phyloP scores from a whole-genome alignment of 176 grass and related monocot genomes.

The Microstegium vimineum region DNA sequence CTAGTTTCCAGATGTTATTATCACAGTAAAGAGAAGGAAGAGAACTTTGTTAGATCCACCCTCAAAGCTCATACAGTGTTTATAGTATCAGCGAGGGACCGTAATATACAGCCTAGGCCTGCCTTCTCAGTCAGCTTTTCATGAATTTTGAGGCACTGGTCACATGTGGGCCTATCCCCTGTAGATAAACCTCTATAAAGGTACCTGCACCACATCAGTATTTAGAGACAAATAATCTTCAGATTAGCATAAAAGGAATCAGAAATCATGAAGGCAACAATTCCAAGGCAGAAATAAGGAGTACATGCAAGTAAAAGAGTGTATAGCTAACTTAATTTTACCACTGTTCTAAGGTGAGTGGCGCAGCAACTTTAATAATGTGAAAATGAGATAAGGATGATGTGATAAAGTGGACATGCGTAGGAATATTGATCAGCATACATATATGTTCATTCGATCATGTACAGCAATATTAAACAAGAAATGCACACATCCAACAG shows the following conservation, averaged over 20 bases:
- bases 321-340: background rate
- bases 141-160: conserved; percentile 98
- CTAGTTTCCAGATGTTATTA: background rate
- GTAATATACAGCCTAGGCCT: conserved; percentile 80
- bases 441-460: background rate
- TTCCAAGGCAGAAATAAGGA: background rate
- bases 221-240: background rate
- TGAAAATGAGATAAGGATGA: background rate
- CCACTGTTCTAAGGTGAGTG: background rate
- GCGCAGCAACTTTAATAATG: background rate
- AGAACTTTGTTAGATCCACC: background rate
- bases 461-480: background rate
- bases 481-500: background rate
- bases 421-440: background rate
- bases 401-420: background rate
- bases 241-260: background rate
- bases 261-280: background rate
- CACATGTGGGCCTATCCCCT: conserved; percentile 79
- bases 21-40: background rate
- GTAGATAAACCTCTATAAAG: conserved; percentile 93
- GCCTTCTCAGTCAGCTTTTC: conserved; percentile 86
- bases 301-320: background rate
- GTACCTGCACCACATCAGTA: conserved; percentile 40
- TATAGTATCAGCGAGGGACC: conserved; percentile 58
- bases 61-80: conserved; percentile 60